phyloP scores from a whole-genome alignment of 805 yeast genomes.

The Saccharomycopsis selenospora region DNA sequence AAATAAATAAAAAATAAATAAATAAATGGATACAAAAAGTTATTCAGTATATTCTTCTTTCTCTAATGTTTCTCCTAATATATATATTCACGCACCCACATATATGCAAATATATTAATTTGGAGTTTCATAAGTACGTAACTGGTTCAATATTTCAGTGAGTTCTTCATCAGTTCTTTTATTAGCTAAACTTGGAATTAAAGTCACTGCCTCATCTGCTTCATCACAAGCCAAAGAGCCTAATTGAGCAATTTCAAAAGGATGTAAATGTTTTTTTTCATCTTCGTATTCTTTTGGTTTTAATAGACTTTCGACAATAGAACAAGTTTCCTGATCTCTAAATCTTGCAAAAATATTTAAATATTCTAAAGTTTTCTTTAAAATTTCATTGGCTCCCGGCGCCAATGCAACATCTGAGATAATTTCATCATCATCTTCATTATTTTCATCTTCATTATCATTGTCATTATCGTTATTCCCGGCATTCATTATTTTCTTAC shows the following conservation, averaged over 20 bases:
- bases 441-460: slow-evolving; percentile 25
- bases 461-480: slow-evolving; percentile 31
- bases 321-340: slow-evolving; percentile 85
- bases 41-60: too few relatives aligned
- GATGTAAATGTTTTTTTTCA: slow-evolving; percentile 48
- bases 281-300: slow-evolving; percentile 64
- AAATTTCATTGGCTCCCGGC: slow-evolving; percentile 76
- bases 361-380: slow-evolving; percentile 87
- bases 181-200: slow-evolving; percentile 77
- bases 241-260: slow-evolving; percentile 87
- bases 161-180: slow-evolving; percentile 83
- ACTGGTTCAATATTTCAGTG: slow-evolving; percentile 80
- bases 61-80: too few relatives aligned
- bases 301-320: slow-evolving; percentile 85
- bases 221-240: slow-evolving; percentile 92
- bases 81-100: too few relatives aligned
- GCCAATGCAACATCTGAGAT: slow-evolving; percentile 42
- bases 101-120: too few relatives aligned
- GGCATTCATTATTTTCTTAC: slow-evolving; percentile 44
- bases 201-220: slow-evolving; percentile 92
- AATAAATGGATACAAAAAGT: too few relatives aligned
- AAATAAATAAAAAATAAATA: too few relatives aligned
- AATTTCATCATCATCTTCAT: slow-evolving; percentile 29
- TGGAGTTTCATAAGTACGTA: slow-evolving; percentile 55
- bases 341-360: slow-evolving; percentile 81